Evolutionary conservation across 306 rosid genomes (phyloP), one percentile per base, ranked within the genome.

Genomic region (Bauhinia variegata): DNA sequence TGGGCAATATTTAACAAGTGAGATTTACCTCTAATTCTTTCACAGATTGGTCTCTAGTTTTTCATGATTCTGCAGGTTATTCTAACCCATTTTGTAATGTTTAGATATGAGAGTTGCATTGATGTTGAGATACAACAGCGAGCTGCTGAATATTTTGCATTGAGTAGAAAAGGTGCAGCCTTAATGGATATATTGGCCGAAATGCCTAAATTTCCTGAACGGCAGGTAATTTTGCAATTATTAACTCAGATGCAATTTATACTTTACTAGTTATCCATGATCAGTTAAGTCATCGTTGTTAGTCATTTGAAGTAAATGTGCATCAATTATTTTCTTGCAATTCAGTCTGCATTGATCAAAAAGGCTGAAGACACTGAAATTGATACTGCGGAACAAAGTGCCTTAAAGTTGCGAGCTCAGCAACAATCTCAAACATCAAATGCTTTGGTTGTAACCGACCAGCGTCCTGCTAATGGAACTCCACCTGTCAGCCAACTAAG

Each of bases 61-160:
- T 42, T 33, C 56, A 43, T 56, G 18, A 61, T 53, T 66, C 37
- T 48, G 36, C 65, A 30, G 74, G 65, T 63, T 74, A 68, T 54
- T 67, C 49, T 85, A 65, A 81, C 74, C 63, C 56, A 68, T 55
- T 52, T 46, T 60, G 72, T 63, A 15, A 59, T 72, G 68, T 67
- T 60, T 76, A 95, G 99, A 74, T 95, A 95, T 28, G 97, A 89
- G 85, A 95, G 99, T 84, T 95, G 95, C 75, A 95, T 95, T 70
- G 99, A 95, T 79, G 99, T 83, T 30, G 99, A 95, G 82, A 91
- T 95, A 82, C 99, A 95, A 79, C 99, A 95, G 70, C 85, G 99
- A 57, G 99, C 99, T 76, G 96, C 84, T 48, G 99, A 95, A 76
- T 95, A 95, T 78, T 72, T 86, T 82, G 89, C 95, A 48, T 75